Evolutionary conservation across 805 yeast species (phyloP), one percentile per base, ranked within the genome.

Genomic region (Candida insectorum): DNA sequence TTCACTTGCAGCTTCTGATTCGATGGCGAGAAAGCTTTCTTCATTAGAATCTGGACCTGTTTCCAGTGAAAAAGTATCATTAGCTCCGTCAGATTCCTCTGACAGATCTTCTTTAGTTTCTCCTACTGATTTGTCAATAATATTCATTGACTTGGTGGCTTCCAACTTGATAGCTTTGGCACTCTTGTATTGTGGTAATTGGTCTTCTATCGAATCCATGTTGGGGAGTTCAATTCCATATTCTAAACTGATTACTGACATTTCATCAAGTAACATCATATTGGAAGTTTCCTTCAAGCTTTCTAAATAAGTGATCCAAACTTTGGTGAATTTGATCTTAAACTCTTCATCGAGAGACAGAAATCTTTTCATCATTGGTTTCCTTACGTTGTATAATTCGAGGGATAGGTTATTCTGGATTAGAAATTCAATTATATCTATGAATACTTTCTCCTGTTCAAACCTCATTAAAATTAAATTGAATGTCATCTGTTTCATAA

Each of bases 401-500:
- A 35, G 29, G 30, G 58, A 54, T 36, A 52, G 55, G 13, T 41
- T 36, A 16, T 48, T 44, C 5, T 48, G 56, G 4, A 55, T 37
- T 29, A 65, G 42, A 33, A 54, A 56, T 19, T 42, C 40, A 10
- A 55, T 34, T 5, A 56, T 20, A 0, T 41, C 47, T 6, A 49
- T 23, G 23, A 56, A 54, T 2, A 31, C 33, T 1, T 41, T 44
- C 16, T 35, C 43, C 6, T 43, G 28, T 13, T 45, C 49, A 30
- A 51, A 47, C 32, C 45, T 45, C 4, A 23, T 17, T 4, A 34
- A 18, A 7, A 65, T 44, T 6, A 56, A 37, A 3, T 49, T 42
- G 15, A 51, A 32, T 0, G 58, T 44, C n/a, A 49, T 46, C 19
- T 51, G 48, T 30, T 53, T 54, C 33, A 66, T 44, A 33, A 46